Evolutionary conservation across 1,284 basidiomycete species (phyloP), one percentile per base, ranked within the genome.

Genomic region (Rhodotorula sp.): DNA sequence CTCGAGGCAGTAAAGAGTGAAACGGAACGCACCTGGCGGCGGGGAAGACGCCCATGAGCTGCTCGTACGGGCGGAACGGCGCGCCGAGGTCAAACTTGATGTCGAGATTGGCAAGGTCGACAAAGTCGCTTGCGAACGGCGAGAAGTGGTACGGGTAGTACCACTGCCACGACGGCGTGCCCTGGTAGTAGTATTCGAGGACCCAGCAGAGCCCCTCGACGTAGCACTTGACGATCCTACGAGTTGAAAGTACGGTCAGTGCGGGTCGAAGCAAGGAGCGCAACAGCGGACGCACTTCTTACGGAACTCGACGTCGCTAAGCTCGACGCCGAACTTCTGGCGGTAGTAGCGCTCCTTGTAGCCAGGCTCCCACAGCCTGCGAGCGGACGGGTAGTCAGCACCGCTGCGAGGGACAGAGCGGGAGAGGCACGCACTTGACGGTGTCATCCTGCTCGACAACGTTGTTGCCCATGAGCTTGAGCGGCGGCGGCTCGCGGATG

Each of bases 61-160:
- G 96, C 78, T 97, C 97, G 80, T 92, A 99, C 2, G 96, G 96
- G 79, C 91, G 93, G 86, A 97, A 99, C 3, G 96, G 97, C 72
- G 88, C 84, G 17, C 94, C 94, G 36, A 88, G 80, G 12, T 87
- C 85, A 77, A 95, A 94, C 44, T 85, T 83, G 80, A 99, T 90
- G 60, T 93, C 84, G 86, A 96, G 88, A n/a, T 48, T 48, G 55
- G 86, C 87, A 50, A 97, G 83, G 63, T 94, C 89, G 68, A 88
- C 87, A 78, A 99, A 98, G 82, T 99, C 97, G 70, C 91, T 90
- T 12, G 97, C 97, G 81, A 99, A 99, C 1, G 97, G 97, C 9
- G 97, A 94, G 81, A 96, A 99, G 83, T 99, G 96, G 80, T 92
- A 97, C 0, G 97, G 97, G 81, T 98, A 99, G 83, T 91, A 99